Percentiles rank a stretch among this genome's conserved stretches.
phyloP scores from a whole-genome alignment of 805 yeast genomes.

The Candida fluviatilis region DNA sequence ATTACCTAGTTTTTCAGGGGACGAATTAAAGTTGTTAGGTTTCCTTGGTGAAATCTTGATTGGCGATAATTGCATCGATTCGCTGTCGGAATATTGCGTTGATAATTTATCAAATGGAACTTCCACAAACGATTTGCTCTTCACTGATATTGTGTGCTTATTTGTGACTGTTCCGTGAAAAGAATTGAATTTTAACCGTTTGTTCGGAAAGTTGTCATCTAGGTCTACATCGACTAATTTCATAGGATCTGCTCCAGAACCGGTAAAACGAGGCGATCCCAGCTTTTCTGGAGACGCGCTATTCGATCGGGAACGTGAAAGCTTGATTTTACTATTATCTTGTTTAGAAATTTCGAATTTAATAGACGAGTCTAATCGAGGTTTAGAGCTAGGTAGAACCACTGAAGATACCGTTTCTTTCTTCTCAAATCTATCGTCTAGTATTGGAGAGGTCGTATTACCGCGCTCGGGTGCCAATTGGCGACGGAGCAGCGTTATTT shows the following conservation, averaged over 20 bases:
- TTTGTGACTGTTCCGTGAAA: constrained; percentile 3
- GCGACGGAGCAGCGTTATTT: constrained; percentile 2
- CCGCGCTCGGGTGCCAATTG: constrained; percentile 2
- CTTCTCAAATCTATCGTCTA: constrained; percentile 2
- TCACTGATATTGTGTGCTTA: neutral
- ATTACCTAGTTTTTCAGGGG: neutral
- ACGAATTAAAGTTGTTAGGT: neutral
- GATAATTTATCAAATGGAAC: constrained; percentile 18
- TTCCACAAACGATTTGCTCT: constrained; percentile 6
- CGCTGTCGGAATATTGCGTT: constrained; percentile 24
- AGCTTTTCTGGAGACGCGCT: no score
- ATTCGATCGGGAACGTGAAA: neutral
- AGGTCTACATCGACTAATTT: no score
- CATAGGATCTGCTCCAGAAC: no score
- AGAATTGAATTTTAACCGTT: constrained; percentile 1
- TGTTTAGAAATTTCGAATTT: neutral
- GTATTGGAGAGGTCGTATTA: constrained; percentile 1
- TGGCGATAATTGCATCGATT: constrained; percentile 8
- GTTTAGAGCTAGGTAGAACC: neutral
- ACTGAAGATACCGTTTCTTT: neutral
- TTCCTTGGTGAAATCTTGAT: constrained; percentile 9
- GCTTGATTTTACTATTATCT: neutral
- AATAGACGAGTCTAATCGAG: neutral
- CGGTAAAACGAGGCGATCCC: no score
- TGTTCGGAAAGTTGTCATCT: no score